Evolutionary conservation across 345 rosid genomes (phyloP).

Genomic region (Arabidopsis arenosa): DNA sequence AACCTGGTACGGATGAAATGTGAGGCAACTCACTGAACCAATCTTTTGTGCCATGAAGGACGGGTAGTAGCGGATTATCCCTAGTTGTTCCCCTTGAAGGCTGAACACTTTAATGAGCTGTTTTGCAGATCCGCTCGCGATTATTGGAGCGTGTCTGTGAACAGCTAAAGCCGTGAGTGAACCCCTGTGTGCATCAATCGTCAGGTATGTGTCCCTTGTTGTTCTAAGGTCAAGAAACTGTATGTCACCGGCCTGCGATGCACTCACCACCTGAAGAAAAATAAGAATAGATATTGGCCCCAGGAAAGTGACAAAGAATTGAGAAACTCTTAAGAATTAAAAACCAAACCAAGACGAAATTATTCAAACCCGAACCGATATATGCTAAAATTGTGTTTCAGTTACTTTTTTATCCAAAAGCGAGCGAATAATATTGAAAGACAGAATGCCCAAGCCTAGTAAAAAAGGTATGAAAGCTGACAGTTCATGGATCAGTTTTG

Average conservation of each 20-base stretch:
- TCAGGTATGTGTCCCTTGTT: constrained; percentile 63
- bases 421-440: neutral
- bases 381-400: neutral
- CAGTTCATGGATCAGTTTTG: constrained; percentile 10
- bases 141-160: constrained; percentile 92
- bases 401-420: neutral
- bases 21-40: constrained; percentile 91
- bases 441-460: constrained; percentile 3
- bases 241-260: constrained; percentile 96
- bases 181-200: constrained; percentile 90
- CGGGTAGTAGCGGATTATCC: constrained; percentile 73
- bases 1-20: constrained; percentile 94
- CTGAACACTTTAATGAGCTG: constrained; percentile 87
- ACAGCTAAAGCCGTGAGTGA: constrained; percentile 95
- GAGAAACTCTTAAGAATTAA: neutral
- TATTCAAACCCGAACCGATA: neutral
- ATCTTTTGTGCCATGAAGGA: constrained; percentile 97
- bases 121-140: constrained; percentile 95
- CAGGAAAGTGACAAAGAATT: neutral
- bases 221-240: constrained; percentile 86
- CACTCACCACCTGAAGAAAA: constrained; percentile 78
- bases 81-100: constrained; percentile 77
- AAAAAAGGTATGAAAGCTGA: constrained; percentile 6
- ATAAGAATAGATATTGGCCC: constrained; percentile 1
- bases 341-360: neutral